Percentiles rank a stretch among this genome's conserved stretches.
Conservation (phyloP, 495 filamentous ascomycete genomes). For the Penicillium egyptiacum region DNA sequence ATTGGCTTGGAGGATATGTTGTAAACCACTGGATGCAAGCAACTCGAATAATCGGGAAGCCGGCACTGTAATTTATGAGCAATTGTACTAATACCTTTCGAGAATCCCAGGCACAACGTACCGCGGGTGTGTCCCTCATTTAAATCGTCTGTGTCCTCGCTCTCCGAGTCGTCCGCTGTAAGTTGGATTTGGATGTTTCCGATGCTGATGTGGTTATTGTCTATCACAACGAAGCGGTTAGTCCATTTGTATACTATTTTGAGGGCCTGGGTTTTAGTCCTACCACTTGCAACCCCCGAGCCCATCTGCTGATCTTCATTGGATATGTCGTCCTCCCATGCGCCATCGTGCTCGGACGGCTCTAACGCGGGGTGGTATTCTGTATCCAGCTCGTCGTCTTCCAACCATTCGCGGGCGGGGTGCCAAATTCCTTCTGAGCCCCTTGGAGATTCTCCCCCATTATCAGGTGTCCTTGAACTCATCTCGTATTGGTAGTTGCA, state of each 20-base stretch:
- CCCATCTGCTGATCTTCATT: slow-evolving; percentile 56
- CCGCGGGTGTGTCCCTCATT: slow-evolving; percentile 21
- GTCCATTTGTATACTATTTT: slow-evolving; percentile 21
- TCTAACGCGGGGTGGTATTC: slow-evolving; percentile 27
- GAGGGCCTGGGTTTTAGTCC: slow-evolving; percentile 36
- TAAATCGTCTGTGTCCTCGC: slow-evolving; percentile 37
- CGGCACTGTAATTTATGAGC: slow-evolving; percentile 27
- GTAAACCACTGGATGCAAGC: slow-evolving; percentile 38
- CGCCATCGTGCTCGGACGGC: slow-evolving; percentile 15
- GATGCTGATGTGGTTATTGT: slow-evolving; percentile 33
- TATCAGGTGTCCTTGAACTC: slow-evolving; percentile 15
- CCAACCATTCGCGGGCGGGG: slow-evolving; percentile 45
- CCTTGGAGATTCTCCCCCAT: slow-evolving; percentile 7
- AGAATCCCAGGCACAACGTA: slow-evolving; percentile 5
- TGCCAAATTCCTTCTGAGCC: slow-evolving; percentile 29
- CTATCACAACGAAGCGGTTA: slow-evolving; percentile 22
- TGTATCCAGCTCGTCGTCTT: slow-evolving; percentile 33
- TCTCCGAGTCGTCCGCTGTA: slow-evolving; percentile 41
- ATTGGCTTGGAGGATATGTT: slow-evolving; percentile 38
- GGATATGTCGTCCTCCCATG: slow-evolving; percentile 27
- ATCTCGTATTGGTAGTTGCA: slow-evolving; percentile 9
- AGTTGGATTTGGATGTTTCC: slow-evolving; percentile 52
- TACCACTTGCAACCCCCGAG: slow-evolving; percentile 33
- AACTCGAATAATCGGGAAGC: slow-evolving; percentile 38
- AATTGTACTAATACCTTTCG: background rate